Percentiles rank a stretch among this genome's conserved stretches.
Conservation (phyloP, 1,139 yeast genomes). For the Yamadazyma triangularis region DNA sequence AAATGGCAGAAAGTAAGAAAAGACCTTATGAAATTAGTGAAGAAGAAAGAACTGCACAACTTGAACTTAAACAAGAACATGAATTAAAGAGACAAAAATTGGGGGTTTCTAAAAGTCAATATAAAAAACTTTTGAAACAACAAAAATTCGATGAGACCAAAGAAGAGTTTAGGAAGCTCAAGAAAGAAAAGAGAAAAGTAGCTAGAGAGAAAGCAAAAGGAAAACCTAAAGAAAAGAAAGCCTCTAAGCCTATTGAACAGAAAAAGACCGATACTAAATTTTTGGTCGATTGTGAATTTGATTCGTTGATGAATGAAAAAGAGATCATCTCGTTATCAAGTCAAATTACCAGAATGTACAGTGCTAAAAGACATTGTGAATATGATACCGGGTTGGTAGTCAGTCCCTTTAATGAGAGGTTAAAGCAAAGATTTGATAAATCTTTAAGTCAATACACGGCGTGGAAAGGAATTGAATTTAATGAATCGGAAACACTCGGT, state of each 20-base stretch:
- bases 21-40: constrained; percentile 4
- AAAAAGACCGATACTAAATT: constrained; percentile 46
- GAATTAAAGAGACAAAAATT: constrained; percentile 10
- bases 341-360: constrained; percentile 79
- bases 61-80: constrained; percentile 9
- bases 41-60: constrained; percentile 6
- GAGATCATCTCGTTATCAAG: constrained; percentile 75
- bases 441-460: constrained; percentile 52
- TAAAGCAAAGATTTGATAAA: constrained; percentile 65
- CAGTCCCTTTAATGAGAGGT: constrained; percentile 61
- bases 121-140: constrained; percentile 65
- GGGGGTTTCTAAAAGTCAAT: constrained; percentile 58
- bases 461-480: constrained; percentile 64
- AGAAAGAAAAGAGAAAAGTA: constrained; percentile 53
- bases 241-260: constrained; percentile 36
- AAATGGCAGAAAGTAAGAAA: neutral
- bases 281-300: constrained; percentile 85
- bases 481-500: constrained; percentile 37
- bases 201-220: constrained; percentile 29
- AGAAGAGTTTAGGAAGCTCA: constrained; percentile 48
- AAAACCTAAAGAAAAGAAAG: constrained; percentile 22
- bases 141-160: constrained; percentile 62
- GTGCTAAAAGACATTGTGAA: constrained; percentile 64
- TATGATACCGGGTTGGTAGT: constrained; percentile 58
- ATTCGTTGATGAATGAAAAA: constrained; percentile 76